phyloP scores from a whole-genome alignment of 202 grass and related monocot species.

The Eragrostis tef region DNA sequence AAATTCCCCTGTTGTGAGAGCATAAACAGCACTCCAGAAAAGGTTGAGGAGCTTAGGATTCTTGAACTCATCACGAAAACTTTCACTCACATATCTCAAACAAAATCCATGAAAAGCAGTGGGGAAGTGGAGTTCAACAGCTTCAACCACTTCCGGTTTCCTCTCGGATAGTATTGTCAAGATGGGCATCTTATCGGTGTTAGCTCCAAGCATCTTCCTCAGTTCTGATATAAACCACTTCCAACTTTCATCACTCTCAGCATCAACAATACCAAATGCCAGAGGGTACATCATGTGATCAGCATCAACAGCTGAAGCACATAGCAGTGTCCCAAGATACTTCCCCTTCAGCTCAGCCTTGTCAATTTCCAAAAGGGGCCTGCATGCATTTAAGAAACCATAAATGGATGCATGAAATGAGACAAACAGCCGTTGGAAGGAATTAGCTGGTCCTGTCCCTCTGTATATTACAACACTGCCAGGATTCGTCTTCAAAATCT shows the following conservation, averaged over 20 bases:
- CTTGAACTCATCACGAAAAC: constrained; percentile 94
- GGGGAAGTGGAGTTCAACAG: constrained; percentile 78
- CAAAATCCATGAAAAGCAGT: constrained; percentile 90
- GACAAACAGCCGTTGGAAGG: constrained; percentile 85
- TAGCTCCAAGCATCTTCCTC: constrained; percentile 89
- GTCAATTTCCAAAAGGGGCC: constrained; percentile 92
- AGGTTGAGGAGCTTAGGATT: constrained; percentile 95
- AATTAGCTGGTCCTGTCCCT: constrained; percentile 70
- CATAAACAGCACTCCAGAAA: constrained; percentile 93
- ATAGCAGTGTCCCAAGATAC: constrained; percentile 89
- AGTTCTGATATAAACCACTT: constrained; percentile 98
- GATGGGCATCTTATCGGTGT: constrained; percentile 93
- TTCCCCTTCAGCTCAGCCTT: constrained; percentile 93
- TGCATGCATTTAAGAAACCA: constrained; percentile 88
- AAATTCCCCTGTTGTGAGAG: constrained; percentile 81
- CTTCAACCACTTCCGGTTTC: constrained; percentile 67
- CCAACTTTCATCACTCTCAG: constrained; percentile 91
- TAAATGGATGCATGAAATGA: constrained; percentile 88
- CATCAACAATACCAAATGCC: constrained; percentile 84
- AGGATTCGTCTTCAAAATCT: constrained; percentile 79
- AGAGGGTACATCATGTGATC: constrained; percentile 81
- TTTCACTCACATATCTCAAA: constrained; percentile 86
- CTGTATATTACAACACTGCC: constrained; percentile 78
- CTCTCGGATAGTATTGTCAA: constrained; percentile 92
- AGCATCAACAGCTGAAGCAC: constrained; percentile 92